Conservation (phyloP, 1,139 yeast genomes). For the Eremothecium cymbalariae region DNA sequence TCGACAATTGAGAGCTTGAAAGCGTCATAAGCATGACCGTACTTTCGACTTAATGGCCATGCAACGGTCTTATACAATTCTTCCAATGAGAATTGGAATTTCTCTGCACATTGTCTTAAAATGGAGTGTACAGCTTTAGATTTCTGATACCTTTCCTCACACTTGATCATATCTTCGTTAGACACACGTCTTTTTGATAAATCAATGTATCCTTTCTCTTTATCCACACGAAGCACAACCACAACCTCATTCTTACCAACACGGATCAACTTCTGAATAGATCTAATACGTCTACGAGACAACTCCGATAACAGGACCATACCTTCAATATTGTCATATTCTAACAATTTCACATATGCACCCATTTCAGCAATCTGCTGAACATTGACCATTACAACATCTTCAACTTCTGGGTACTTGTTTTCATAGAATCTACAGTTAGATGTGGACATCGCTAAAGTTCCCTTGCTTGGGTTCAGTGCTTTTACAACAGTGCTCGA, state of each 20-base stretch:
- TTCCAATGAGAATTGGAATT: slow-evolving; percentile 82
- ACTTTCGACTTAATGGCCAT: slow-evolving; percentile 95
- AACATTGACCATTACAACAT: slow-evolving; percentile 97
- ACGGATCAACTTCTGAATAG: slow-evolving; percentile 93
- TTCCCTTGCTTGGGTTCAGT: not conserved
- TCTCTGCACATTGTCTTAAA: slow-evolving; percentile 96
- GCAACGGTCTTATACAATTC: slow-evolving; percentile 80
- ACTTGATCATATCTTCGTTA: slow-evolving; percentile 93
- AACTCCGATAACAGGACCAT: slow-evolving; percentile 94
- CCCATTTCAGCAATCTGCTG: slow-evolving; percentile 99
- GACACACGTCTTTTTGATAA: slow-evolving; percentile 95
- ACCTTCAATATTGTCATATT: slow-evolving; percentile 97
- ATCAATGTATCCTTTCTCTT: slow-evolving; percentile 97
- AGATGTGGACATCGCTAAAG: slow-evolving; percentile 61
- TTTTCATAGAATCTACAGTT: slow-evolving; percentile 96
- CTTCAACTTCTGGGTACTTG: slow-evolving; percentile 98
- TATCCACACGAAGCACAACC: slow-evolving; percentile 97
- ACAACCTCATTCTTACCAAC: slow-evolving; percentile 99
- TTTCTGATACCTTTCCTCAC: slow-evolving; percentile 96
- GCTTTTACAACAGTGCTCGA: not conserved
- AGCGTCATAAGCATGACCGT: slow-evolving; percentile 96
- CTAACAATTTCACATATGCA: slow-evolving; percentile 89
- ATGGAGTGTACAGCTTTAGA: slow-evolving; percentile 97
- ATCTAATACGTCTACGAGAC: slow-evolving; percentile 97
- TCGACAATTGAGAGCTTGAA: slow-evolving; percentile 94